Evolutionary conservation across 2,329 filamentous ascomycete genomes (phyloP).

Genomic region (Diaporthe aspalathi): DNA sequence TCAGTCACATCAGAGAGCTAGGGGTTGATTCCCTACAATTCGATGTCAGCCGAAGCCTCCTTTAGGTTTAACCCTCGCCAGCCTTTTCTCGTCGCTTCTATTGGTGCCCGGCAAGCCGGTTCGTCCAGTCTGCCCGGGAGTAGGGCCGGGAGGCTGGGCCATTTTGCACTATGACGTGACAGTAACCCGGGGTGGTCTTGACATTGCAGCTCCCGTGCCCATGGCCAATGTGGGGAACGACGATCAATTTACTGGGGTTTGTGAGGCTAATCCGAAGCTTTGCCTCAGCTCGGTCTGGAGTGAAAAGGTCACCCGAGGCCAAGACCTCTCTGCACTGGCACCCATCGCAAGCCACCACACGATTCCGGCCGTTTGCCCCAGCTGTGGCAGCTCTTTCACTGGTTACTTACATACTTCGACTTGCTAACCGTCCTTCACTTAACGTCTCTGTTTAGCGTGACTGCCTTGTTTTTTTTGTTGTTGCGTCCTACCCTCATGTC

Average conservation of each 20-base stretch:
- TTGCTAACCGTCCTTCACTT: neutral
- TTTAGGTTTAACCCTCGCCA: too few relatives aligned
- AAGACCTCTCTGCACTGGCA: constrained; percentile 12
- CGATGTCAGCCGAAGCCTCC: too few relatives aligned
- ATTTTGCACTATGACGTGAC: constrained; percentile 3
- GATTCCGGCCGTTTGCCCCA: neutral
- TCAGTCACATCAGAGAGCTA: too few relatives aligned
- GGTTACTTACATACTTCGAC: neutral
- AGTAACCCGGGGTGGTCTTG: neutral
- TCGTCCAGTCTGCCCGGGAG: neutral
- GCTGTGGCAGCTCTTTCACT: neutral
- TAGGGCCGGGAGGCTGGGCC: neutral
- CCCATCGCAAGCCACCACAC: constrained; percentile 3
- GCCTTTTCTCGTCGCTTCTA: too few relatives aligned
- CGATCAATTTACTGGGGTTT: neutral
- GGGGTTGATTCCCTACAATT: too few relatives aligned
- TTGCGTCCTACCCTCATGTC: constrained; percentile 25
- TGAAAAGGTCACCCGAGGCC: neutral
- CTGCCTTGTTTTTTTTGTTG: neutral
- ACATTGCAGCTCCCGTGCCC: neutral
- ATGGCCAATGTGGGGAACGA: neutral
- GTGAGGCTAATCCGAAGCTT: neutral
- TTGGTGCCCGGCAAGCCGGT: neutral
- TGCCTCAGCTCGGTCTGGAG: neutral
- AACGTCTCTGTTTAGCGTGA: neutral